phyloP scores from a whole-genome alignment of 1,284 basidiomycete species.

The Grifola frondosa region DNA sequence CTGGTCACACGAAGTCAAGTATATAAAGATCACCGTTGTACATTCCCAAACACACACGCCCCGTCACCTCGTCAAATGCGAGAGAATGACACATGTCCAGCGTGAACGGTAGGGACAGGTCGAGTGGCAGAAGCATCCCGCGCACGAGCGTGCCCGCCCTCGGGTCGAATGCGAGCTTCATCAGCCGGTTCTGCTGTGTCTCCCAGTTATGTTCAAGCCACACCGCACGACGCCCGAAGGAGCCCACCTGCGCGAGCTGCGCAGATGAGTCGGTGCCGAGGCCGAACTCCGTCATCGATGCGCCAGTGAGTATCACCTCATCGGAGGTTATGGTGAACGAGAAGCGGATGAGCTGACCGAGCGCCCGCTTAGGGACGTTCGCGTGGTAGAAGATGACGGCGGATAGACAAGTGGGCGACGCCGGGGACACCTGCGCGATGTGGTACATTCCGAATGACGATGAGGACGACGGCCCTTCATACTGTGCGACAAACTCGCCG shows the following conservation, averaged over 20 bases:
- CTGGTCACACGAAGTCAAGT: conserved; percentile 42
- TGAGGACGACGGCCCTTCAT: conserved; percentile 18
- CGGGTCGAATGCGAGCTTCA: conserved; percentile 43
- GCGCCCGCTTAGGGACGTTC: conserved; percentile 16
- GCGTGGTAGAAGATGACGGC: conserved; percentile 27
- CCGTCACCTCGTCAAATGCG: conserved; percentile 51
- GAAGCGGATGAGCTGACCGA: conserved; percentile 26
- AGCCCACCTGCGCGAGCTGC: conserved; percentile 47
- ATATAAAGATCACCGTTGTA: conserved; percentile 51
- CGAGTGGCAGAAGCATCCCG: conserved; percentile 39
- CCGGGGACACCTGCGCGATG: conserved; percentile 22
- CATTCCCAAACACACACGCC: conserved; percentile 47
- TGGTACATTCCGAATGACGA: conserved; percentile 22
- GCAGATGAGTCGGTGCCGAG: conserved; percentile 33
- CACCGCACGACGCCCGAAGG: conserved; percentile 45
- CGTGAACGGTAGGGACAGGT: conserved; percentile 48
- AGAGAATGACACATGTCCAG: conserved; percentile 42
- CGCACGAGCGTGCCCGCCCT: conserved; percentile 17
- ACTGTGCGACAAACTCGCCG: conserved; percentile 20
- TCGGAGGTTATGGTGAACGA: conserved; percentile 12
- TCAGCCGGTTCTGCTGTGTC: conserved; percentile 44
- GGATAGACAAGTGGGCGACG: conserved; percentile 17
- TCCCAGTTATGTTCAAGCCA: conserved; percentile 55
- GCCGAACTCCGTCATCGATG: conserved; percentile 16
- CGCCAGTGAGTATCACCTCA: conserved; percentile 5